Evolutionary conservation across 805 yeast species (phyloP).

Genomic region (Ogataea nitratoaversa): DNA sequence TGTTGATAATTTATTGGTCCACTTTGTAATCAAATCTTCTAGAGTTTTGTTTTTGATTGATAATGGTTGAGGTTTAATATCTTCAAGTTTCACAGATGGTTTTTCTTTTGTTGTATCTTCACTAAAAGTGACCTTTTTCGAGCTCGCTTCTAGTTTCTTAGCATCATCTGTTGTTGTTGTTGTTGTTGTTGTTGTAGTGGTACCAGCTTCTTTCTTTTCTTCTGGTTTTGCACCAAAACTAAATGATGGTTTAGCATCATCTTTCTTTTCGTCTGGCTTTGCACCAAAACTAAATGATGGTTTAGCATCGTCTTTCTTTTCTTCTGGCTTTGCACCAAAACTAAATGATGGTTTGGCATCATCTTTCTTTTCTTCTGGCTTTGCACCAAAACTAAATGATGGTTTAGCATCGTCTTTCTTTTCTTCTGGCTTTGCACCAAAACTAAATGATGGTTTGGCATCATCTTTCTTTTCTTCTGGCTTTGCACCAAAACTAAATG

Average conservation of each 20-base stretch:
- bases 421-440: not conserved
- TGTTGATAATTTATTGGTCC: slow-evolving; percentile 82
- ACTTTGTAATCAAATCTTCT: slow-evolving; percentile 86
- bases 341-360: slow-evolving; percentile 10
- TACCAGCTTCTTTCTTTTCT: slow-evolving; percentile 13
- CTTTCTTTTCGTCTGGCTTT: slow-evolving; percentile 25
- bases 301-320: slow-evolving; percentile 22
- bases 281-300: slow-evolving; percentile 9
- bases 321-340: slow-evolving; percentile 10
- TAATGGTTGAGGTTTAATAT: slow-evolving; percentile 62
- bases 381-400: slow-evolving; percentile 15
- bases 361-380: slow-evolving; percentile 7
- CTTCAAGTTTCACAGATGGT: slow-evolving; percentile 40
- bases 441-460: slow-evolving; percentile 7
- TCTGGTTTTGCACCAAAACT: slow-evolving; percentile 10
- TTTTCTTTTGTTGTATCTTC: slow-evolving; percentile 29
- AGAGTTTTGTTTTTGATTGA: slow-evolving; percentile 86
- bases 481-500: too few species aligned
- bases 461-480: slow-evolving; percentile 12
- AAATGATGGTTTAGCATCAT: slow-evolving; percentile 18
- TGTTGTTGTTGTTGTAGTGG: slow-evolving; percentile 6
- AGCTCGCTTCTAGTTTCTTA: slow-evolving; percentile 6
- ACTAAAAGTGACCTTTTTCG: slow-evolving; percentile 26
- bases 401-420: slow-evolving; percentile 1
- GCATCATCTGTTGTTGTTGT: slow-evolving; percentile 10